These are phyloP conservation scores for Peterozyma xylosa DNA, from an alignment of 805 yeast genomes.

Conservation along the genomic window DNA sequence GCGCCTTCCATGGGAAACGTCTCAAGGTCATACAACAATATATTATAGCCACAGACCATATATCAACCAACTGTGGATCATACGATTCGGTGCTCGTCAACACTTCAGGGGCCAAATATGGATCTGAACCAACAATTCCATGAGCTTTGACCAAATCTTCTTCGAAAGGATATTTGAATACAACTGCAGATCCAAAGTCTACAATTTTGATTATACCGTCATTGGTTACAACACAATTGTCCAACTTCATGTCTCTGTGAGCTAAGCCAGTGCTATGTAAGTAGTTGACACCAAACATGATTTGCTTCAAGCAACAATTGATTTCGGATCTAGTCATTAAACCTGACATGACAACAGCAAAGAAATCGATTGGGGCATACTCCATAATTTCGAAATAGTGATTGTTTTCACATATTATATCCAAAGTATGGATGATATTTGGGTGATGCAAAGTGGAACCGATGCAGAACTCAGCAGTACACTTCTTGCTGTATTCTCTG, in stretches of 20 bases:
- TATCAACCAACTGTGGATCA: constrained; percentile 73
- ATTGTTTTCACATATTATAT: constrained; percentile 60
- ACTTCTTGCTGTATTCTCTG: constrained; percentile 77
- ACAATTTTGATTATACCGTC: constrained; percentile 72
- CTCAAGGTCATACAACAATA: constrained; percentile 83
- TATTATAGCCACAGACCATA: constrained; percentile 81
- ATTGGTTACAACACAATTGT: constrained; percentile 71
- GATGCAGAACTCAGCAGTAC: constrained; percentile 84
- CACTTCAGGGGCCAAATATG: constrained; percentile 82
- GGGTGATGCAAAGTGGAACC: constrained; percentile 81
- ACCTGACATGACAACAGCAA: constrained; percentile 83
- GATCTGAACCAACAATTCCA: constrained; percentile 82
- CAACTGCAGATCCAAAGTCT: constrained; percentile 82
- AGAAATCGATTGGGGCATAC: constrained; percentile 77
- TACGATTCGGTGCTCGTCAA: constrained; percentile 43
- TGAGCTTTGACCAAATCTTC: constrained; percentile 51
- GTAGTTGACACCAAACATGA: constrained; percentile 64
- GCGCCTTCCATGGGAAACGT: constrained; percentile 85
- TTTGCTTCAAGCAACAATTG: constrained; percentile 74
- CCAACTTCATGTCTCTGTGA: constrained; percentile 76
- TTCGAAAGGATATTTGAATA: constrained; percentile 71
- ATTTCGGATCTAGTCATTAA: constrained; percentile 76
- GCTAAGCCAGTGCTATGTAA: constrained; percentile 74
- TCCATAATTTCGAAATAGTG: constrained; percentile 81
- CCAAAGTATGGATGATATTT: constrained; percentile 71